A percentile compares a stretch with the other conserved stretches of the same genome.
Evolutionary conservation across 1,284 basidiomycete species (phyloP).

Genomic region (Tilletia indica): DNA sequence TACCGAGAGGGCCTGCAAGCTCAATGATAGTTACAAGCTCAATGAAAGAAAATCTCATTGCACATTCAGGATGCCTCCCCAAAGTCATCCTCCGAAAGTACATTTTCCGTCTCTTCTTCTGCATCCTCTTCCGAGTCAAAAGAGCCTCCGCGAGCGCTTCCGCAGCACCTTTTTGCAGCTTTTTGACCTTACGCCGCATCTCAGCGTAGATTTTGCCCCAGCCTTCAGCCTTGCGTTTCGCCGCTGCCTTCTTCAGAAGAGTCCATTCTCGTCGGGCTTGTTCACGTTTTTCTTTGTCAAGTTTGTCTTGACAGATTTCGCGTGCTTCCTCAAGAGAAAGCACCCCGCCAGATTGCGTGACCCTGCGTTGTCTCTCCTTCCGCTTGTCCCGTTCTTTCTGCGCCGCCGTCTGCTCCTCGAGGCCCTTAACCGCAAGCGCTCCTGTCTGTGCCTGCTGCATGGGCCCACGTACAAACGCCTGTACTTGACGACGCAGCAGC

Average conservation of each 20-base stretch:
- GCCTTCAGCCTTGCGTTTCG: slow-evolving; percentile 1
- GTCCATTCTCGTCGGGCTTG: background rate
- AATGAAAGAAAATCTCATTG: background rate
- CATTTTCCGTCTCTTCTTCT: too few relatives aligned
- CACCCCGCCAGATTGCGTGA: background rate
- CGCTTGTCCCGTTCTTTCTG: background rate
- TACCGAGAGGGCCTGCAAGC: background rate
- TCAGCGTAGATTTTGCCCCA: background rate
- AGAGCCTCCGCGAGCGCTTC: too few relatives aligned
- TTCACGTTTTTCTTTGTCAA: background rate
- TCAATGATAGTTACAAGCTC: slow-evolving; percentile 4
- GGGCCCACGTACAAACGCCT: background rate
- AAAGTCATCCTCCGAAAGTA: too few relatives aligned
- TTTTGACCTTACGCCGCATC: background rate
- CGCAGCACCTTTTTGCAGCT: too few relatives aligned
- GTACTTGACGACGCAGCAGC: background rate
- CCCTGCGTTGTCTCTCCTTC: background rate
- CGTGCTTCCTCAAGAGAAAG: background rate
- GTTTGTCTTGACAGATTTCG: background rate
- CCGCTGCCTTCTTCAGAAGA: background rate
- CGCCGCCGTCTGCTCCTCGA: background rate
- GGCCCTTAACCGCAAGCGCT: background rate
- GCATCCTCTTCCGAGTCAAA: too few relatives aligned
- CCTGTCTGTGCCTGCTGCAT: background rate
- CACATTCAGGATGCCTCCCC: too few relatives aligned